Base-by-base conservation (phyloP, 192 early-diverging fungal genomes). In the Tieghemiomyces parasiticus region DNA sequence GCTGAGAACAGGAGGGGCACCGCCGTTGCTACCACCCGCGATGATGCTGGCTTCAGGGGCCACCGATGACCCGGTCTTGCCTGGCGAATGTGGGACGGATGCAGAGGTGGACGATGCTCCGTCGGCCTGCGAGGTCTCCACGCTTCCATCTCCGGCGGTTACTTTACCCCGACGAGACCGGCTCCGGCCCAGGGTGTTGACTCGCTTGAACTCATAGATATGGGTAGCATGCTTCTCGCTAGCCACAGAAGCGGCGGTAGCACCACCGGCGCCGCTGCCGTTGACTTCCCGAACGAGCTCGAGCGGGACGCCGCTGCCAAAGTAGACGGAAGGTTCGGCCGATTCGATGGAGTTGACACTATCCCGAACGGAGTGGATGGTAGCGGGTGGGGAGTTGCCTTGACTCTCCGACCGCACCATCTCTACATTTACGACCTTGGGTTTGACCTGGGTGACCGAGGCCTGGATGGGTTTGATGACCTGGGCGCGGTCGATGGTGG, bases 401-500 rank as follows among this genome's bases (percentile, higher is more conserved):
- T 24, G 19, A 1, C 20, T 24, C 26, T 52, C 50, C 22, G 50
- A 29, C 13, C 50, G 50, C 22, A 52, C 30, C 14, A 52, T 14
- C 26, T 52, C 50, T 14, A 52, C 26, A 52, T 52, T 52, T 24
- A 52, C 50, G 6, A 52, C 50, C 50, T 52, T 52, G 26, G 50
- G 50, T 52, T 52, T 52, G 26, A 30, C 50, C 50, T 52, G 50
- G 24, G 22, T 25, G 8, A 42, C 38, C 16, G 38, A 42, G 6
- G 38, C 50, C 50, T 52, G 50, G 24, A 25, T 8, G 50, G 50
- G 50, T 28, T 52, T 52, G 26, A 52, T 24, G 6, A 52, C 50
- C 24, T 52, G 50, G 6, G 50, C 50, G 2, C 26, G 50, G 24
- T 52, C 26, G 30, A 52, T 52, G 30, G 50, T 52, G 24, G 50